These are phyloP conservation scores for Aspergillus texensis DNA, from an alignment of 2,329 filamentous ascomycete genomes.

Conservation along the genomic window DNA sequence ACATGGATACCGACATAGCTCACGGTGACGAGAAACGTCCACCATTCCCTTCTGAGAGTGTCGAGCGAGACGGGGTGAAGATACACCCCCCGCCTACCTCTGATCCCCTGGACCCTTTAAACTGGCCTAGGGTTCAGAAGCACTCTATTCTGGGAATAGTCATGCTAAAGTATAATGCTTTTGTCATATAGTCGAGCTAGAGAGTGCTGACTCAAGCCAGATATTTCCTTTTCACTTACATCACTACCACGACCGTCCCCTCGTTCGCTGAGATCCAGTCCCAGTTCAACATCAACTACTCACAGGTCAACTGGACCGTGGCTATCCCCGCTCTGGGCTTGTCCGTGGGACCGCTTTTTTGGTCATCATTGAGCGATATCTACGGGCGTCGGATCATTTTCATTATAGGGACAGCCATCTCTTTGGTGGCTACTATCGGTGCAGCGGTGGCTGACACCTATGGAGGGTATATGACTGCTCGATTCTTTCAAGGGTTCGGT, in stretches of 20 bases:
- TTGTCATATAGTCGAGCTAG: background rate
- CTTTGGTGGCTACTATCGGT: constrained; percentile 47
- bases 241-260: constrained; percentile 60
- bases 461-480: constrained; percentile 58
- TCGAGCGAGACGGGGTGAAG: constrained; percentile 31
- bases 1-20: background rate
- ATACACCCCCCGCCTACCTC: constrained; percentile 47
- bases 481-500: constrained; percentile 62
- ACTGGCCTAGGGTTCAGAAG: constrained; percentile 54
- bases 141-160: constrained; percentile 55
- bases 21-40: constrained; percentile 8
- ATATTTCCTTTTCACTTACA: constrained; percentile 62
- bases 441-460: constrained; percentile 47
- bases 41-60: background rate
- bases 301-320: constrained; percentile 59
- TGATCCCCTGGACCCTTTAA: constrained; percentile 58
- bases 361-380: constrained; percentile 54
- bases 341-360: constrained; percentile 54
- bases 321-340: constrained; percentile 56
- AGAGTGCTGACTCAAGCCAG: constrained; percentile 27
- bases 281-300: constrained; percentile 49
- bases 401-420: constrained; percentile 48
- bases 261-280: constrained; percentile 55
- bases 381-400: constrained; percentile 57
- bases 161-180: constrained; percentile 52